Conservation (phyloP, 2,329 filamentous ascomycete genomes). For the Neonectria faginata region DNA sequence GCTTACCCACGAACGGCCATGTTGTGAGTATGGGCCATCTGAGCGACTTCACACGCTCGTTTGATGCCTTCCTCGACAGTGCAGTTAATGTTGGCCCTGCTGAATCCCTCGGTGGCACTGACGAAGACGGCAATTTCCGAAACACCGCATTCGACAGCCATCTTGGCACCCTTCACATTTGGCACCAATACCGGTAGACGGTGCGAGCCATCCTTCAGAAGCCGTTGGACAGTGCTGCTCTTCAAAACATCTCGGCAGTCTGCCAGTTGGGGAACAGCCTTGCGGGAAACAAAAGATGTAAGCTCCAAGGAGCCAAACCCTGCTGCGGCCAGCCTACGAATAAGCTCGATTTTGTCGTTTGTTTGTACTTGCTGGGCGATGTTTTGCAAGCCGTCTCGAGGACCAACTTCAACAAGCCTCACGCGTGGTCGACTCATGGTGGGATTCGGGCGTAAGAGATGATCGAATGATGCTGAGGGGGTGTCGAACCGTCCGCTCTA, state of each 20-base stretch:
- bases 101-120: conserved; percentile 69
- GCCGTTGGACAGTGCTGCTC: conserved; percentile 21
- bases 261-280: conserved; percentile 75
- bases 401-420: conserved; percentile 71
- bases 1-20: conserved; percentile 60
- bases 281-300: conserved; percentile 75
- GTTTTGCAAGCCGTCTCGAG: conserved; percentile 77
- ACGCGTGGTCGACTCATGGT: conserved; percentile 4
- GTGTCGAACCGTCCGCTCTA: too few species aligned
- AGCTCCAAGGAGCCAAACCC: conserved; percentile 73
- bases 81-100: conserved; percentile 69
- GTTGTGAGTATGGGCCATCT: conserved; percentile 54
- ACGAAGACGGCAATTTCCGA: conserved; percentile 64
- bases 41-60: conserved; percentile 62
- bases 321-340: conserved; percentile 66
- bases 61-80: conserved; percentile 65
- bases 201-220: conserved; percentile 8
- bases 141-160: conserved; percentile 45
- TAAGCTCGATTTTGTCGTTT: conserved; percentile 71
- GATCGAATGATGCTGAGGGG: background rate
- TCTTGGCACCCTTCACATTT: conserved; percentile 65
- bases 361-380: conserved; percentile 70
- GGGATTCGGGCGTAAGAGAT: background rate
- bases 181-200: conserved; percentile 58
- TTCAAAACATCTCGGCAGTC: conserved; percentile 64